phyloP scores from a whole-genome alignment of 495 filamentous ascomycete genomes.

The Parathielavia appendiculata region DNA sequence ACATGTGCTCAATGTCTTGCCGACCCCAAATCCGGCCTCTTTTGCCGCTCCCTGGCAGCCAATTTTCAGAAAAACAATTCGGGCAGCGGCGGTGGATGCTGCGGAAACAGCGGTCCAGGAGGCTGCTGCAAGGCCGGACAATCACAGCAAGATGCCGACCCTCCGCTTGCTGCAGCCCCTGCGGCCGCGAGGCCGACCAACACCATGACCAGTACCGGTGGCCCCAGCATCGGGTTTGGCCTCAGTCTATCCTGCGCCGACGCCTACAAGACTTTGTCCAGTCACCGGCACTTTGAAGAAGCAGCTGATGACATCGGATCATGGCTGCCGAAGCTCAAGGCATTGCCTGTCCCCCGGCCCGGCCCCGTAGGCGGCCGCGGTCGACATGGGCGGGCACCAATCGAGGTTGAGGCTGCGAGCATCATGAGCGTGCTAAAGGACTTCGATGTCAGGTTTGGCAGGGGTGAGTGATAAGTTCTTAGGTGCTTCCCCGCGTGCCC shows the following conservation, averaged over 20 bases:
- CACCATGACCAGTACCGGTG: background rate
- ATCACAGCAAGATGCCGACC: background rate
- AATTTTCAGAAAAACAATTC: constrained; percentile 43
- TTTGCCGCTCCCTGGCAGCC: constrained; percentile 79
- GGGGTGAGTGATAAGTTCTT: constrained; percentile 22
- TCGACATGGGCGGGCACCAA: constrained; percentile 47
- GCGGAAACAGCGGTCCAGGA: constrained; percentile 33
- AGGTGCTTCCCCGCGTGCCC: too few relatives aligned
- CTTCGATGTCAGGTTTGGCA: constrained; percentile 74
- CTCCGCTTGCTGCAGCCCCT: background rate
- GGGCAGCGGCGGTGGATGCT: constrained; percentile 47
- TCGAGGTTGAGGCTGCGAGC: constrained; percentile 80
- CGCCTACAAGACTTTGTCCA: constrained; percentile 73
- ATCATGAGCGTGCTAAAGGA: constrained; percentile 80
- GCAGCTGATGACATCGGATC: constrained; percentile 68
- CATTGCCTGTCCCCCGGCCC: constrained; percentile 40
- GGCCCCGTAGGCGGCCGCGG: constrained; percentile 7
- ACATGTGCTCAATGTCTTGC: constrained; percentile 73
- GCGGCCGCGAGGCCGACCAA: background rate
- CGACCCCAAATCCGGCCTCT: constrained; percentile 74
- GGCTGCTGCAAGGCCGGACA: constrained; percentile 37
- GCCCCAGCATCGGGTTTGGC: constrained; percentile 11
- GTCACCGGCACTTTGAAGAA: constrained; percentile 71
- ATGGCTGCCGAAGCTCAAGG: constrained; percentile 70
- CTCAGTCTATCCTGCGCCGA: constrained; percentile 64